Evolutionary conservation across 352 stramenopile species (phyloP), one percentile per base, ranked within the genome.

Genomic region (Phytophthora rubi): DNA sequence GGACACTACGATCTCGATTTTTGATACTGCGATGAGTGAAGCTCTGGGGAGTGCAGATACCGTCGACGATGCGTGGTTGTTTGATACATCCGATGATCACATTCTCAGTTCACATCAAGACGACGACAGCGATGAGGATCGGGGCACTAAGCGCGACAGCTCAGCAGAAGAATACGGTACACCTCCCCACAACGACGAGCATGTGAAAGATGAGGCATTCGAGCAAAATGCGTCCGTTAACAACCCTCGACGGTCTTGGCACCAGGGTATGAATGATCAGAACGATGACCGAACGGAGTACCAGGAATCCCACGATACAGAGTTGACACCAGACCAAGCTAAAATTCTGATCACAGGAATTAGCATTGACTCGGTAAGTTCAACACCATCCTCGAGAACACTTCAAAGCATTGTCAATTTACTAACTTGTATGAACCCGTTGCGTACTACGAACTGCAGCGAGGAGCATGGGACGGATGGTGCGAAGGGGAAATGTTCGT

Each of bases 1-100:
- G 13, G 78, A 82, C 32, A 75, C 62, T 0, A 68, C 70, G n/a
- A 73, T 77, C 12, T 76, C 73, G 3, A 39, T 73, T 18, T 61
- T 72, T 12, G 70, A 70, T 7, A 68, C 64, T 32, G 56, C 59
- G 4, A 62, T 70, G n/a, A 75, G 49, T 18, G 73, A 77, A 52
- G 53, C 59, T 18, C 33, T 71, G 2, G 62, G 53, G 4, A 71
- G 32, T 48, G 76, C 68, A 18, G 70, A 81, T 12, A 58, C 62
- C 2, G 33, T 45, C 15, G 68, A 68, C 8, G 54, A 77, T 35
- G 39, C 63, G 13, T 81, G 62, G 73, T 60, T 77, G 45, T 83
- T 73, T n/a, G 76, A 79, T 12, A 28, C 55, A 21, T 60, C 56
- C 26, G 67, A 70, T 18, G 33, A 57, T 44, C 57, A 58, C 18